Percentiles rank a stretch among this genome's conserved stretches.
Evolutionary conservation across 352 stramenopile species (phyloP).

Genomic region (Phytophthora uliginosa): DNA sequence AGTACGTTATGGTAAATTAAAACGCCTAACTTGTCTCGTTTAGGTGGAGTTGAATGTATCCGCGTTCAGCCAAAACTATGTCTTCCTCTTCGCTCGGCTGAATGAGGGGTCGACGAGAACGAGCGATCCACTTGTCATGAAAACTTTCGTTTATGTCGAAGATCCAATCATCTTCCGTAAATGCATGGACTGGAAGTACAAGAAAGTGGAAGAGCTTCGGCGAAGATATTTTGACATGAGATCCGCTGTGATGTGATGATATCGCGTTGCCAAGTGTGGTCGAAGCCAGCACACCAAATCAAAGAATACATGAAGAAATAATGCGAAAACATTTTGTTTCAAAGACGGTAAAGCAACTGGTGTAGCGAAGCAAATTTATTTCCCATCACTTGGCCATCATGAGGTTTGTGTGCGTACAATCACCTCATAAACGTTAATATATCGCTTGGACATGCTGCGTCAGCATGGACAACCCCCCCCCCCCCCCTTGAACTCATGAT

Average conservation of each 20-base stretch:
- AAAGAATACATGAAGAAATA: no score
- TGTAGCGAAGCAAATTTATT: no score
- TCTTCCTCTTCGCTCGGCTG: neutral
- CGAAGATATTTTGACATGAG: neutral
- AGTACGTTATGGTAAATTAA: neutral
- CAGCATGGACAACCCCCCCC: no score
- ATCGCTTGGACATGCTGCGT: no score
- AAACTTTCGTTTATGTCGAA: constrained; percentile 1
- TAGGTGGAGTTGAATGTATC: constrained; percentile 2
- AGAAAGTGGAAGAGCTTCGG: neutral
- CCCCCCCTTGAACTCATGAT: no score
- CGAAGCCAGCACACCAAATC: no score
- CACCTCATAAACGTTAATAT: no score
- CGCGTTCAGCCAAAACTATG: neutral
- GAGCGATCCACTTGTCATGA: constrained; percentile 2
- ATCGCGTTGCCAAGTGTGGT: no score
- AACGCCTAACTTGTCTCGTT: neutral
- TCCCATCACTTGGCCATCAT: no score
- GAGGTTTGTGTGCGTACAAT: no score
- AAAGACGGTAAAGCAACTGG: no score
- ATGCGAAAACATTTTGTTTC: no score
- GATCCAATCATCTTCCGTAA: neutral
- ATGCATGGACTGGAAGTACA: constrained; percentile 1
- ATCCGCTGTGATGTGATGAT: neutral
- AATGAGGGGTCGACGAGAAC: neutral